Evolutionary conservation across 139 green algal species (phyloP).

Genomic region (Chlamydomonas sphaeroides): DNA sequence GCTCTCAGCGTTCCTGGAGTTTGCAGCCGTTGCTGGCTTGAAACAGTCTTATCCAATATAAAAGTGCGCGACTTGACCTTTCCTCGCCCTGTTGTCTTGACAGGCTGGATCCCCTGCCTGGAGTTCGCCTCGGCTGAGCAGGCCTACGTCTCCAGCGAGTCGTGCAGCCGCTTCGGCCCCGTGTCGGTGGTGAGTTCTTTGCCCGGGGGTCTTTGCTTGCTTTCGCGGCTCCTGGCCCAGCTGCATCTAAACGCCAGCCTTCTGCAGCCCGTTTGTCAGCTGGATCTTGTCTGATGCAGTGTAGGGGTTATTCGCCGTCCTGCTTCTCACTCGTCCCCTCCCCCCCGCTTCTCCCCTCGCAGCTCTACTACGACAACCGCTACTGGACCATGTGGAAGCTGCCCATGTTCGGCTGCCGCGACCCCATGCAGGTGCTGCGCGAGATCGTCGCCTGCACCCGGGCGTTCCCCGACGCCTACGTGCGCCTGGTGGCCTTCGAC

Average conservation of each 20-base stretch:
- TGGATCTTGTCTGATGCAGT: no score
- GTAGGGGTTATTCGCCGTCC: no score
- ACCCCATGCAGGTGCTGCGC: slow-evolving; percentile 89
- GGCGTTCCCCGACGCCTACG: slow-evolving; percentile 93
- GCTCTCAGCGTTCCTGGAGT: no score
- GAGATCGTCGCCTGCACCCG: slow-evolving; percentile 88
- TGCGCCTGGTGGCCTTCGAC: slow-evolving; percentile 93
- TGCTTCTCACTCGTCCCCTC: no score
- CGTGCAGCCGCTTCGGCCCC: slow-evolving; percentile 73
- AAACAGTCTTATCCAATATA: no score
- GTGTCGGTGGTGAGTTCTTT: no score
- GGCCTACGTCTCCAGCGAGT: slow-evolving; percentile 77
- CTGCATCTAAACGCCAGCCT: no score
- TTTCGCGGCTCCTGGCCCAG: no score
- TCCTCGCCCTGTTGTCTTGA: neutral
- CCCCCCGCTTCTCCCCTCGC: slow-evolving; percentile 17
- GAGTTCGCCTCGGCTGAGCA: slow-evolving; percentile 90
- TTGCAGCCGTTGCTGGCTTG: no score
- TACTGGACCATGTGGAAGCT: slow-evolving; percentile 99
- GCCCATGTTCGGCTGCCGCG: slow-evolving; percentile 99
- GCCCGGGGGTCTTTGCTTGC: no score
- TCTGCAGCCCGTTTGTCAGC: no score
- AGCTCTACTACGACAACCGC: slow-evolving; percentile 91
- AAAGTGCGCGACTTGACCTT: neutral
- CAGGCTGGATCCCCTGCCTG: slow-evolving; percentile 87